These are phyloP conservation scores for Microthlaspi erraticum DNA, from an alignment of 345 rosid species.

Conservation along the genomic window DNA sequence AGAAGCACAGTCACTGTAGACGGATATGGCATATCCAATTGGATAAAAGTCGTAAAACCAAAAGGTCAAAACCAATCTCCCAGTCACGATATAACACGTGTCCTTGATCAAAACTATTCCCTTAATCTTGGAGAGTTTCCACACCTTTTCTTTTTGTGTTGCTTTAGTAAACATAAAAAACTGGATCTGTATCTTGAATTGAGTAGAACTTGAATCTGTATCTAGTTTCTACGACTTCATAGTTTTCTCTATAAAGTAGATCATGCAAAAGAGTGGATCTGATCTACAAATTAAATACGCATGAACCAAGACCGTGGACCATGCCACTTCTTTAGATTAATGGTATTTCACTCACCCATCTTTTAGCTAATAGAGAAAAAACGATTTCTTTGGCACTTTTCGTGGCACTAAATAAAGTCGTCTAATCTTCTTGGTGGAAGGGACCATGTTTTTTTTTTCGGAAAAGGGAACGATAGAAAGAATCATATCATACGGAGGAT, in stretches of 20 bases:
- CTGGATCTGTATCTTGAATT: background rate
- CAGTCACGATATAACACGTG: background rate
- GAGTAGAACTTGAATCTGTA: background rate
- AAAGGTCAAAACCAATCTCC: background rate
- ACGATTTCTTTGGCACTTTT: background rate
- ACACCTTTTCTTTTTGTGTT: no score
- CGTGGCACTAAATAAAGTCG: conserved; percentile 9
- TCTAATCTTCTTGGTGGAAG: conserved; percentile 18
- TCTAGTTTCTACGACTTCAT: background rate
- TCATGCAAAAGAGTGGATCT: background rate
- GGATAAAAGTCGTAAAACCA: conserved; percentile 20
- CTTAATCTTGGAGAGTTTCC: background rate
- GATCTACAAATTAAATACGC: conserved; percentile 1
- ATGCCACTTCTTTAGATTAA: background rate
- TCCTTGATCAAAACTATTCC: background rate
- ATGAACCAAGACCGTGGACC: conserved; percentile 1
- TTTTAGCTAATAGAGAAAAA: background rate
- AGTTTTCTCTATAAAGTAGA: background rate
- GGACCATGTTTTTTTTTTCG: no score
- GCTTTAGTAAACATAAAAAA: no score
- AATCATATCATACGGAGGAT: no score
- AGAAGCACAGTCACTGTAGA: background rate
- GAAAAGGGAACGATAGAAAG: no score
- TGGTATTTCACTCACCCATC: background rate
- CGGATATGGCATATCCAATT: conserved; percentile 28